Evolutionary conservation across 176 grass and related monocot genomes (phyloP), one percentile per base, ranked within the genome.

Genomic region (Paspalum notatum): DNA sequence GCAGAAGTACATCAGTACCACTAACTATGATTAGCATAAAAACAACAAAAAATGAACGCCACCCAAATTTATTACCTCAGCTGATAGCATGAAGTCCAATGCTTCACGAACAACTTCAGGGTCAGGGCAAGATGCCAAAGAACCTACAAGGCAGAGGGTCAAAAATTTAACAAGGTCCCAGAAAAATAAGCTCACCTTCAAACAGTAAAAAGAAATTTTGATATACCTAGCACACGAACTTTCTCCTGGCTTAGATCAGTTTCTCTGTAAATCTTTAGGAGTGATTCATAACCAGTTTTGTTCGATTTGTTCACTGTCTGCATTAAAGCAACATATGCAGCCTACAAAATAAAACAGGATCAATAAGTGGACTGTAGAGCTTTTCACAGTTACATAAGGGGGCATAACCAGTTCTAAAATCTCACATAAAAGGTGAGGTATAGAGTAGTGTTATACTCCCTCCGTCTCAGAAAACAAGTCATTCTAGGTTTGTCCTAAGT

Each of bases 211-310:
- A 27, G 61, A 46, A 17, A 16, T 0, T 67, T 71, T 57, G 21
- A 78, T 43, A 71, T 85, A 91, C 95, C 83, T 89, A 98, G 87
- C 43, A 98, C 83, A 38, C 90, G 90, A 71, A 89, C 87, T 95
- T 98, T 98, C 84, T 98, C 95, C 90, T 98, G 95, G 78, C 90
- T 91, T 42, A 98, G 83, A 89, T 98, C 95, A 81, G 88, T 89
- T 87, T 98, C 95, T 80, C 90, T 90, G 43, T 94, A 98, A 71
- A 94, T 79, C 83, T 60, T 94, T 68, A 94, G 72, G 13, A 98
- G 95, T 52, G 90, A 92, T 91, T 92, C 90, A 78, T 94, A 94
- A 37, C 95, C 92, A 82, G 62, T 56, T 71, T 83, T 92, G 74
- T 98, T 85, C 4, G 91, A 84, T 83, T 83, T 92, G 79, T 83